Evolutionary conservation across 23 red algal species (phyloP), one percentile per base, ranked within the genome.

Genomic region (Gracilaria gracilis): DNA sequence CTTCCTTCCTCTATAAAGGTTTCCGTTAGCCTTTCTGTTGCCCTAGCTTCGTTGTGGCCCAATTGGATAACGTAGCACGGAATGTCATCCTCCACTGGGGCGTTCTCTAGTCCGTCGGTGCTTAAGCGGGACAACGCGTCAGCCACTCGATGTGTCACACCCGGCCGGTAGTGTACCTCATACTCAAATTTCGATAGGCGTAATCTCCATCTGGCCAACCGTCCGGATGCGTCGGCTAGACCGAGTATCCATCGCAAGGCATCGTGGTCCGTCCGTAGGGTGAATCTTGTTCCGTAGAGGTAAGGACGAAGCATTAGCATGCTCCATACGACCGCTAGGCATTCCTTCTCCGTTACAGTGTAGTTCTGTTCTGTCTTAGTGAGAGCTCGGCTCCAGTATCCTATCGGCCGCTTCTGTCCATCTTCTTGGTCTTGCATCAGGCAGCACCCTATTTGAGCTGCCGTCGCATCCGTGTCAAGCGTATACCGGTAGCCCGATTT

Each of bases 391-490:
- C 0, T 64, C 1, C 83, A 74, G n/a, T 87, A 87, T 9, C 83
- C 64, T 42, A 87, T 70, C 44, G 83, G 83, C 27, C 15, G 36
- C 28, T 42, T 32, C 21, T 23, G 29, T 12, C 5, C 11, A 4
- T 85, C 57, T 13, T 87, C 64, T 49, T 72, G 13, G 6, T 87
- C 36, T 1, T 87, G 83, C 25, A 73, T 24, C 14, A 87, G 54
- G 39, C 49, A 70, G 67, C 83, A 87, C 4, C 83, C 59, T 0
- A 87, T 70, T 35, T 75, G 83, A 21, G 5, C 67, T 16, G 16
- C 57, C 6, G 64, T 74, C 2, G 36, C 64, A 25, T 87, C 83
- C 4, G 83, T 74, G 19, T 87, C 81, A 16, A 85, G 17, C 31
- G 23, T 40, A 69, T 36, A 69, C 8, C 33, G 51, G 5, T 51